Evolutionary conservation across 257 asterid species (phyloP).

Genomic region (Forsythia viridissima): DNA sequence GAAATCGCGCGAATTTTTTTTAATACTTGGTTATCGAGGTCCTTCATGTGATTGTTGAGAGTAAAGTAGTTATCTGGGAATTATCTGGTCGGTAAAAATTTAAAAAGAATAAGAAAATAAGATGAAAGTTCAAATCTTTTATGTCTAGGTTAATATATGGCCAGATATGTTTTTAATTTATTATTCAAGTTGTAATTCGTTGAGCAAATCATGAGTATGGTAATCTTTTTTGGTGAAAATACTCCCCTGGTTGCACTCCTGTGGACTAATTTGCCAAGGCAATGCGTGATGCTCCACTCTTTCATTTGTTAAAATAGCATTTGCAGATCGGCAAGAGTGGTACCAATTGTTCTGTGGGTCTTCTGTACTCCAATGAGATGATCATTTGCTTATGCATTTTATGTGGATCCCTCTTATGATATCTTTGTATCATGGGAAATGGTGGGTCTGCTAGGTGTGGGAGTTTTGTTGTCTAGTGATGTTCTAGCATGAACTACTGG

Average conservation of each 20-base stretch:
- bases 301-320: background rate
- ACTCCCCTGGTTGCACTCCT: background rate
- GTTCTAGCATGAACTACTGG: background rate
- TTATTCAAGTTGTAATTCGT: background rate
- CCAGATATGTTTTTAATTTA: background rate
- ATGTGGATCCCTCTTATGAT: background rate
- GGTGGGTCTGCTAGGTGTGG: slow-evolving; percentile 8
- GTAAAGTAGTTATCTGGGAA: background rate
- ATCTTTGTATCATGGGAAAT: background rate
- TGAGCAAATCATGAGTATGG: background rate
- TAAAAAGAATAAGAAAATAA: background rate
- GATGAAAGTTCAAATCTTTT: background rate
- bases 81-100: background rate
- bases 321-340: background rate
- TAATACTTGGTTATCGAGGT: background rate
- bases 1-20: background rate
- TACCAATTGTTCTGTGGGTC: background rate
- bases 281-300: background rate
- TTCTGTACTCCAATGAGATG: background rate
- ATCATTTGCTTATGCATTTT: background rate
- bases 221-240: background rate
- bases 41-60: background rate
- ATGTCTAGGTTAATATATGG: background rate
- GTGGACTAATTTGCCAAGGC: background rate
- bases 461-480: background rate